These are phyloP conservation scores for Sechiopsis laciniata DNA, from an alignment of 306 rosid species.

Conservation along the genomic window DNA sequence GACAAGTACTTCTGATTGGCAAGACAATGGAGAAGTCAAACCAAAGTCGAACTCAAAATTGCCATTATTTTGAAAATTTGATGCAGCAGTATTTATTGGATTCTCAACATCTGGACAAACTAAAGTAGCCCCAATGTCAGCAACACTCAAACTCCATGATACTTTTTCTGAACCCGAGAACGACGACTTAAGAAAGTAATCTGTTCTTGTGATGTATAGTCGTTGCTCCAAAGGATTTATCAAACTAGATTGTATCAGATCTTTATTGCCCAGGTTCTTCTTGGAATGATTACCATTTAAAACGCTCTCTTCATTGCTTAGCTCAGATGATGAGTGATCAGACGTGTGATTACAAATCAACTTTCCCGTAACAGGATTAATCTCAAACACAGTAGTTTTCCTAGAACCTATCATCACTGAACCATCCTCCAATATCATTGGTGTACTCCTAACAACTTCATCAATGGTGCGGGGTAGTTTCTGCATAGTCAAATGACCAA, in stretches of 20 bases:
- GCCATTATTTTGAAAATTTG: constrained; percentile 30
- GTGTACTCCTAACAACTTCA: constrained; percentile 51
- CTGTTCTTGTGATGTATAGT: constrained; percentile 57
- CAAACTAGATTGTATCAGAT: constrained; percentile 33
- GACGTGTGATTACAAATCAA: constrained; percentile 33
- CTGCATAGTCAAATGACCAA: constrained; percentile 39
- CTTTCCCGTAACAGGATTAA: constrained; percentile 58
- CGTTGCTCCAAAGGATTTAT: constrained; percentile 31
- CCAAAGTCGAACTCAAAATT: constrained; percentile 36
- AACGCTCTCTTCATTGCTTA: constrained; percentile 29
- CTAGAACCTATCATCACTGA: constrained; percentile 65
- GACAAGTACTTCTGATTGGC: constrained; percentile 47
- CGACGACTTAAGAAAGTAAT: constrained; percentile 48
- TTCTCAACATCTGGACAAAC: constrained; percentile 42
- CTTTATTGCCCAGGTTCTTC: constrained; percentile 21
- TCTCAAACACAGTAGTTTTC: constrained; percentile 51
- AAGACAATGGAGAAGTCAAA: constrained; percentile 53
- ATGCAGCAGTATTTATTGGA: constrained; percentile 22
- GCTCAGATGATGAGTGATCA: constrained; percentile 32
- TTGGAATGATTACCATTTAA: not conserved
- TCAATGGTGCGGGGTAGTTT: constrained; percentile 45
- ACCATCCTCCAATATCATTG: constrained; percentile 55
- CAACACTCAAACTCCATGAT: constrained; percentile 57
- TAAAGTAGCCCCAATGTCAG: constrained; percentile 56
- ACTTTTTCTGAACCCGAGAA: constrained; percentile 39